Evolutionary conservation across 1,284 basidiomycete species (phyloP), one percentile per base, ranked within the genome.

Genomic region (Athelia psychrophila): DNA sequence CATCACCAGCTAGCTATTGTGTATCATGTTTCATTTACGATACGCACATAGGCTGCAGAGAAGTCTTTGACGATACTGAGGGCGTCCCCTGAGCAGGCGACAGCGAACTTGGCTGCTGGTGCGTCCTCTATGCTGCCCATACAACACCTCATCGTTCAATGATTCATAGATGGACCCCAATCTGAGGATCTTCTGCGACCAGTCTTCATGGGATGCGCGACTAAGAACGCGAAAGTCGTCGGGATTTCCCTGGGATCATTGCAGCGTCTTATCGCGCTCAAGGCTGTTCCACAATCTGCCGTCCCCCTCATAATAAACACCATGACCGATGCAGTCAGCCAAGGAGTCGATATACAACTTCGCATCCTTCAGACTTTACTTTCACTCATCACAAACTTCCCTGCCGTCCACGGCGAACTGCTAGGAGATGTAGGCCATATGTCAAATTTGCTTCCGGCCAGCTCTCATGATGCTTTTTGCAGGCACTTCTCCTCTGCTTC

Each of bases 321-420:
- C 0, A 87, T 97, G 78, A 82, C 77, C 51, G 86, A 90, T 58
- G 91, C 92, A n/a, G 83, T 95, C 71, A 88, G 83, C 32, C 91
- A 95, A 67, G 95, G 93, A 3, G 93, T 97, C 32, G 95, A 98
- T 64, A 96, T 97, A 40, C 95, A 97, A 65, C 80, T 97, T 44
- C 88, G 91, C 52, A 91, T 96, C 36, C 75, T 97, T 0, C 95
- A 98, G 69, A 95, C 92, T 0, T 78, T 97, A 13, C 82, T 95
- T 9, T 91, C 90, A 0, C 82, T 97, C 20, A 83, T 97, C 53
- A 95, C 93, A 0, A 93, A 93, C 64, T 93, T 93, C 62, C 79
- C 82, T 9, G 79, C 83, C 30, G 82, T 96, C 10, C 91, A 95
- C 61, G 93, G 88, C 9, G 77, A 78, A 20, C 67, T 93, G 15